A percentile compares a stretch with the other conserved stretches of the same genome.
phyloP scores from a whole-genome alignment of 106 monocot species.

The Vanilla planifolia region DNA sequence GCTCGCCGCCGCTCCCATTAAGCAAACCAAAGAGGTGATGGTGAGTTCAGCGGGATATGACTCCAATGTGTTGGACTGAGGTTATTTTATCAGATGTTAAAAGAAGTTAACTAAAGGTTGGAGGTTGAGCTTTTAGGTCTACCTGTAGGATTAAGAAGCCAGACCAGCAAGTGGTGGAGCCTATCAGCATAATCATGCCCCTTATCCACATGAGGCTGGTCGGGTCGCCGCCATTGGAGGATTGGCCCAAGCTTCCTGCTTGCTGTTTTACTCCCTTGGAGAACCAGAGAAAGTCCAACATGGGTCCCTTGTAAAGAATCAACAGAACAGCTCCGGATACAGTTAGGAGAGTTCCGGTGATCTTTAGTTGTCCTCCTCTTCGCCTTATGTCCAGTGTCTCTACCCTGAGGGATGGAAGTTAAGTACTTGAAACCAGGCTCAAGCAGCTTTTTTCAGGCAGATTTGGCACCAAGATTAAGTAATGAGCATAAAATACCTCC shows the following conservation, averaged over 20 bases:
- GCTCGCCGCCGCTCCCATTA: constrained; percentile 9
- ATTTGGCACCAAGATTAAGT: no score
- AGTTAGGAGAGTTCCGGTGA: constrained; percentile 52
- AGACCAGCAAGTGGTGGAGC: constrained; percentile 42
- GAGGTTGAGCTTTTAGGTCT: neutral
- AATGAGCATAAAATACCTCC: no score
- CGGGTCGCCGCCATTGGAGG: neutral
- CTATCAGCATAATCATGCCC: constrained; percentile 47
- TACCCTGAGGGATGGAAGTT: no score
- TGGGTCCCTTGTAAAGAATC: constrained; percentile 70
- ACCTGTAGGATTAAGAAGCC: constrained; percentile 64
- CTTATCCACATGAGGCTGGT: constrained; percentile 23
- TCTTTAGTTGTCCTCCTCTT: constrained; percentile 50
- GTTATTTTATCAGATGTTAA: neutral
- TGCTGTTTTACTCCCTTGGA: constrained; percentile 17
- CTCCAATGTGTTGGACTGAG: constrained; percentile 14
- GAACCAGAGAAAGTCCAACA: constrained; percentile 35
- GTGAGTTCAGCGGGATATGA: constrained; percentile 16
- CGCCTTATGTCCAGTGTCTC: constrained; percentile 47
- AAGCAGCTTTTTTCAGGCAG: no score
- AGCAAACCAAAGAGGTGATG: constrained; percentile 13
- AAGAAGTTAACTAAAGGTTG: neutral
- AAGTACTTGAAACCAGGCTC: no score
- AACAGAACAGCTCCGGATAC: constrained; percentile 66
- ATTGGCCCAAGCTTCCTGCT: neutral